These are phyloP conservation scores for Saitozyma podzolica DNA, from an alignment of 768 basidiomycete genomes.

Conservation along the genomic window DNA sequence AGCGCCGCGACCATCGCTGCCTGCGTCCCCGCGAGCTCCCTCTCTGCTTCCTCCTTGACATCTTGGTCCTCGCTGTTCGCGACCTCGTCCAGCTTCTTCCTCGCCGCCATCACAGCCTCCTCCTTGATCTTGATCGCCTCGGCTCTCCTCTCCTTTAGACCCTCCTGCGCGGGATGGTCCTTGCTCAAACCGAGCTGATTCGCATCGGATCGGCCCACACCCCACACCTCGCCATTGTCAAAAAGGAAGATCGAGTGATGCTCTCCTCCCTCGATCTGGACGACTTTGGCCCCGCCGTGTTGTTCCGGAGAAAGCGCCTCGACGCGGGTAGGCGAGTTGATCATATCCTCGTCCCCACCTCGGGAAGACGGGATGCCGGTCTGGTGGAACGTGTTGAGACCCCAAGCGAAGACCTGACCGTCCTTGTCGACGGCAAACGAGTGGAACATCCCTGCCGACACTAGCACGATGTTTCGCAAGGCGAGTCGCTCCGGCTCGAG, in stretches of 20 bases:
- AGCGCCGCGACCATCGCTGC: slow-evolving; percentile 40
- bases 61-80: slow-evolving; percentile 23
- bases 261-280: slow-evolving; percentile 67
- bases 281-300: slow-evolving; percentile 53
- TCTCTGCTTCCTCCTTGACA: slow-evolving; percentile 29
- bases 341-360: slow-evolving; percentile 47
- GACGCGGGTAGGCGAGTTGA: slow-evolving; percentile 61
- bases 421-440: slow-evolving; percentile 85
- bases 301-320: slow-evolving; percentile 46
- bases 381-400: slow-evolving; percentile 81
- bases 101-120: slow-evolving; percentile 22
- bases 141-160: slow-evolving; percentile 34
- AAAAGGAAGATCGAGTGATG: slow-evolving; percentile 91
- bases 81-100: slow-evolving; percentile 27
- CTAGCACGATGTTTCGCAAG: slow-evolving; percentile 68
- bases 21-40: slow-evolving; percentile 32
- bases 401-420: slow-evolving; percentile 91
- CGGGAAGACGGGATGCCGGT: slow-evolving; percentile 58
- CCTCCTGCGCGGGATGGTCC: slow-evolving; percentile 55
- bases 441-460: slow-evolving; percentile 81
- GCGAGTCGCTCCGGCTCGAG: slow-evolving; percentile 83
- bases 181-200: slow-evolving; percentile 70
- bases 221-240: slow-evolving; percentile 76
- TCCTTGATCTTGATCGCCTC: slow-evolving; percentile 38
- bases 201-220: slow-evolving; percentile 78